phyloP scores from a whole-genome alignment of 2,329 filamentous ascomycete species.

The Cladophialophora exuberans region DNA sequence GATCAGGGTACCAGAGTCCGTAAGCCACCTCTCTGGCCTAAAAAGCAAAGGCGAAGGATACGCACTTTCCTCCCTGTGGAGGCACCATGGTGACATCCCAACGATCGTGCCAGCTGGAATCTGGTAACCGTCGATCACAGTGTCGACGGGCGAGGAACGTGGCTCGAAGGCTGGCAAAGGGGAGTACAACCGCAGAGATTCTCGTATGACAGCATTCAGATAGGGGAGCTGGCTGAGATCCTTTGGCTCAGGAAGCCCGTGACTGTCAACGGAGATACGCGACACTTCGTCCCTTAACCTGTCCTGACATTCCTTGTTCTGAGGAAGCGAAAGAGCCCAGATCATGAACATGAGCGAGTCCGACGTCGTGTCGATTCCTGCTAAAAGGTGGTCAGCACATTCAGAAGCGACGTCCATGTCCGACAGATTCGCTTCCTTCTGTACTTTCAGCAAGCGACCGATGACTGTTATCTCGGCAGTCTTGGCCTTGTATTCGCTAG shows the following conservation, averaged over 20 bases:
- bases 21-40: constrained; percentile 41
- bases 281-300: constrained; percentile 50
- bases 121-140: constrained; percentile 40
- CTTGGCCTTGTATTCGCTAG: constrained; percentile 33
- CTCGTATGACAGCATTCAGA: constrained; percentile 54
- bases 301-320: constrained; percentile 47
- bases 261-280: constrained; percentile 31
- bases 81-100: constrained; percentile 38
- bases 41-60: constrained; percentile 53
- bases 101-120: constrained; percentile 38
- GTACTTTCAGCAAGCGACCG: constrained; percentile 29
- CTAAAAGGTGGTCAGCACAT: constrained; percentile 57
- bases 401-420: constrained; percentile 58
- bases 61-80: constrained; percentile 47
- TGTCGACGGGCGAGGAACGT: constrained; percentile 40
- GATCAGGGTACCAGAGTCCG: constrained; percentile 22
- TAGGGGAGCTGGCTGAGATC: constrained; percentile 46
- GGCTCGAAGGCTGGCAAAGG: constrained; percentile 56
- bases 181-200: constrained; percentile 53
- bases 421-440: constrained; percentile 38
- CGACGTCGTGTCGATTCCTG: constrained; percentile 57
- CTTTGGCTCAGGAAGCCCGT: constrained; percentile 42
- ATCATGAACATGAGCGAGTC: constrained; percentile 57
- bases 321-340: constrained; percentile 53
- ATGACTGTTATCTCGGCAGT: constrained; percentile 30